Base-by-base conservation (phyloP, 768 basidiomycete genomes). In the Amanita jacksonii region DNA sequence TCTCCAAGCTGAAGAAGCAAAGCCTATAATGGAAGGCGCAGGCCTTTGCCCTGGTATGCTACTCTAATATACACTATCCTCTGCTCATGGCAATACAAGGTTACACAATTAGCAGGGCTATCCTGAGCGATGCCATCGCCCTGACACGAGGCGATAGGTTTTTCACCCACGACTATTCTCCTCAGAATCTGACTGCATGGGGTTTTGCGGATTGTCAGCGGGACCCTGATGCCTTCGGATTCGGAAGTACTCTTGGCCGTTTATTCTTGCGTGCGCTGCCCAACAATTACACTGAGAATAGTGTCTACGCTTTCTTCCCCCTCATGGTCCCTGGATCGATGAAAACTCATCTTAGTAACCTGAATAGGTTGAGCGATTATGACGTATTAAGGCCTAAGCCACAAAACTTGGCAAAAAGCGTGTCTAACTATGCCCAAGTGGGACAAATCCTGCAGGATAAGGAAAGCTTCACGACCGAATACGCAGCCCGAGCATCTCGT, bases 251-350 rank as follows among this genome's bases (percentile, higher is more conserved):
- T 9, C 73, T 89, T 31, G 85, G 81, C 5, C 74, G 80, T 25
- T 71, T 90, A 24, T 63, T 90, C 60, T 64, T 87, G 38, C 83
- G 88, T 36, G 77, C 76, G 15, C 70, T 90, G 1, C 86, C 88
- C 1, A 61, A 77, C 38, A 64, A 85, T 55, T 90, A 71, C 62
- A 69, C 72, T 0, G 70, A 74, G 51, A 77, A 82, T 57, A 85
- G 81, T 47, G 64, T 76, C 37, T 90, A 85, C 56, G 78, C 88
- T 3, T 88, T 85, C 76, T 90, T 89, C 79, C 84, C 88, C n/a
- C 68, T 90, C 34, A 80, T 89, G 78, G 84, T 81, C 0, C 88
- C 87, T 3, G 65, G 69, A 0, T 58, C 77, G 2, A 88, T 89
- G 85, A 63, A 74, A 47, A 61, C 54, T 1, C 58, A 79, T 55